Evolutionary conservation across 129 eudicot genomes (phyloP), one percentile per base, ranked within the genome.

Genomic region (Escallonia herrerae): DNA sequence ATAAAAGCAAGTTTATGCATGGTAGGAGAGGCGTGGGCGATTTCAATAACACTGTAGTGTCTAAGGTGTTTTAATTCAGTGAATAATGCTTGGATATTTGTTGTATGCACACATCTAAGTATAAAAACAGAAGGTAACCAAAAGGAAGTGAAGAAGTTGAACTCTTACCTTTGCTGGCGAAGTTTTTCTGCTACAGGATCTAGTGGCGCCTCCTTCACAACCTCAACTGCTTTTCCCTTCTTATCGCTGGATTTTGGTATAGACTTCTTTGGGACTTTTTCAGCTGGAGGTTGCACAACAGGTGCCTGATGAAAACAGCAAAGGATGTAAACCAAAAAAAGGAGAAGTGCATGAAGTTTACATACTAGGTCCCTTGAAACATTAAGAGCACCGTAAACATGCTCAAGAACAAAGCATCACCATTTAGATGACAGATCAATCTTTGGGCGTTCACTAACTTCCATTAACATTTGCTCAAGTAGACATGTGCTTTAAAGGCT

Each of bases 111-210:
- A 49, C 54, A 49, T 8, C 54, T 49, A 49, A 7, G 3, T 49
- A 5, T 76, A 70, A 7, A 40, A 4, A 15, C 40, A 58, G 2
- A 11, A 60, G 63, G 5, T 13, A 39, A 9, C 6, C 6, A 65
- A 52, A 65, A 11, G 5, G 11, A 41, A 52, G 37, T 46, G 47
- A 13, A 40, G 44, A 50, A 33, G 6, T 22, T 5, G 52, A 55
- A 38, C 15, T 41, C 45, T 74, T 56, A 91, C 97, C 97, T 83
- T 73, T 91, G 96, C 66, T 87, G 97, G 40, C 96, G 84, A 58
- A 91, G 91, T 62, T 91, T 91, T 74, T 91, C 97, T 61, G 91
- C 85, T 7, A 85, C 60, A 60, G 97, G 97, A 81, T 91, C 97
- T 70, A 87, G 76, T 38, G 83, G 87, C 60, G 37, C 90, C 66